These are phyloP conservation scores for Neoarthrinium moseri DNA, from an alignment of 2,329 filamentous ascomycete genomes.

Conservation along the genomic window DNA sequence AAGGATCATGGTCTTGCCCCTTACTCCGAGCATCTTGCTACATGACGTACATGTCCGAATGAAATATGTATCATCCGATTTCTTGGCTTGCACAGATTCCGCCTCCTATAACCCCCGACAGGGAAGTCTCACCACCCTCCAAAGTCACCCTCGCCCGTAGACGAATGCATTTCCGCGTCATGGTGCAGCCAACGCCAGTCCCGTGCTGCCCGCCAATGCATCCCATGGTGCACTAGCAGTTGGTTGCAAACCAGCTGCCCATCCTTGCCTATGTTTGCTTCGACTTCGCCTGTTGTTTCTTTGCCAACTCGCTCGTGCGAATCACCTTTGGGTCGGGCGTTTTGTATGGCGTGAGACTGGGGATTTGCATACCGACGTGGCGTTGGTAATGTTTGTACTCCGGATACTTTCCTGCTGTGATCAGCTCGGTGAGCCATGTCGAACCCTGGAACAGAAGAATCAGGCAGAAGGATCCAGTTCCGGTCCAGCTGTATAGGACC, in stretches of 20 bases:
- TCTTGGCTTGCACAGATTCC: too few relatives aligned
- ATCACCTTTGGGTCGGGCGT: constrained; percentile 38
- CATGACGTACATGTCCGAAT: background rate
- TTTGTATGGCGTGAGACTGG: constrained; percentile 49
- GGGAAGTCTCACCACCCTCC: background rate
- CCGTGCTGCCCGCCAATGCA: background rate
- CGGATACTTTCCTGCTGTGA: constrained; percentile 79
- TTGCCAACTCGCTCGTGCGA: constrained; percentile 49
- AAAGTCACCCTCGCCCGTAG: background rate
- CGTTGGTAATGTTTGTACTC: constrained; percentile 85
- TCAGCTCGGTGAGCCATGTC: constrained; percentile 80
- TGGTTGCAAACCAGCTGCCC: background rate
- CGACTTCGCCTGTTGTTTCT: constrained; percentile 39
- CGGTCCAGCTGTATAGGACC: constrained; percentile 75
- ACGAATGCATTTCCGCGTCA: background rate
- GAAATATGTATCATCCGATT: too few relatives aligned
- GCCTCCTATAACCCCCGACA: too few relatives aligned
- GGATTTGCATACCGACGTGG: constrained; percentile 81
- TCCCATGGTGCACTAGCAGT: background rate
- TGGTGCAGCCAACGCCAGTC: background rate
- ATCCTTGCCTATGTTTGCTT: constrained; percentile 27
- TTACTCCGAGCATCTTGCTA: background rate
- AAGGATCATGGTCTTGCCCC: background rate
- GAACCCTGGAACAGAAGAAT: constrained; percentile 85
- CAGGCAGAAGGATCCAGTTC: constrained; percentile 66